Base-by-base conservation (phyloP, 2,329 filamentous ascomycete species). In the Colletotrichum godetiae region DNA sequence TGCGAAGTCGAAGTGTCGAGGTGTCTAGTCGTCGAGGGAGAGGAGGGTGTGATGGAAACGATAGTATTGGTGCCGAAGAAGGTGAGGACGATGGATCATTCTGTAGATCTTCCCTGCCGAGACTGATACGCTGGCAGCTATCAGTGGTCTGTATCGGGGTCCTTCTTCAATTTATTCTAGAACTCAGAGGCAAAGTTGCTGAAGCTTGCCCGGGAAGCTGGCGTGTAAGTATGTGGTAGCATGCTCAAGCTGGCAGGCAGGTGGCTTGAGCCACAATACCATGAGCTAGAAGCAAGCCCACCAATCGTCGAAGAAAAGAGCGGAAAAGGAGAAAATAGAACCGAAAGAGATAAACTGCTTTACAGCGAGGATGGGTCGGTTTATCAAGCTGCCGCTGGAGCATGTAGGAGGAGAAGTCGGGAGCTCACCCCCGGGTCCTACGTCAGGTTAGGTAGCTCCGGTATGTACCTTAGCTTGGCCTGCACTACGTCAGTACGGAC, bases 401-500 rank as follows among this genome's bases (percentile, higher is more conserved):
- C 11, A 35, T 35, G 33, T 1, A 49, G 42, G 42, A 49, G 42
- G 19, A 49, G 19, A 49, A 49, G 8, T 11, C 19, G 12, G 2
- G 3, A 37, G 42, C 42, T 49, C 19, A 6, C 37, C 15, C 37
- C 37, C 5, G 37, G 37, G 15, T 42, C n/a, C 46, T 56, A 56
- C 31, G 19, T 67, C 60, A 64, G 67, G 42, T 12, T 42, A 15
- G 37, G 37, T 22, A 42, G 37, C 52, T 58, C 22, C 19, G 31
- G 37, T 12, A 7, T 42, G 37, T 42, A 42, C 37, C 37, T 37
- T 15, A 72, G 65, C 58, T 68, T 72, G 57, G 22, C 31, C 58
- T 52, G 57, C 37, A 58, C 65, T 72, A 72, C 69, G 69, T 68
- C 69, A 72, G 69, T 49, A 63, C 29, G 42, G 58, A n/a, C 29